Evolutionary conservation across 805 yeast genomes (phyloP), one percentile per base, ranked within the genome.

Genomic region (Candida multigemmis): DNA sequence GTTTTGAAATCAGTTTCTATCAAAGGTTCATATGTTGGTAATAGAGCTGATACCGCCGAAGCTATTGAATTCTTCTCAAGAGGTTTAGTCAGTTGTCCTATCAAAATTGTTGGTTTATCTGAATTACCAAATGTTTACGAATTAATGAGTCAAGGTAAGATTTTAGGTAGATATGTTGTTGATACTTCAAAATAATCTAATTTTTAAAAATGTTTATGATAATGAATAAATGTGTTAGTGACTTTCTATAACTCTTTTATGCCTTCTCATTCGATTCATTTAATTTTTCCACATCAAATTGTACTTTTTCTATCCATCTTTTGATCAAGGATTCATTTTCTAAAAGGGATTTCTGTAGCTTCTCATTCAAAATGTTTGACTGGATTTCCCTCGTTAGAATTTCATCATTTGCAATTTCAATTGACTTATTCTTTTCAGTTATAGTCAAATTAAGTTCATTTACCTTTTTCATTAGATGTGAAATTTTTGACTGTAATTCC

Each of bases 401-500:
- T 41, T 82, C 91, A 42, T 83, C 87, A 33, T 77, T 77, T 22
- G 77, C 48, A 17, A 65, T 54, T 33, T 73, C 81, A 12, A 75
- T 64, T 4, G 76, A 65, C 37, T 66, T 66, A 27, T 74, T 65
- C 47, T 74, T 76, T 34, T 60, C 66, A n/a, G 36, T 35, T 4
- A 61, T 34, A 24, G 56, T 62, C 21, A 44, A 32, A 6, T 36
- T 37, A 25, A 58, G 32, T 17, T 38, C 38, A 9, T 37, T 40
- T 9, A 60, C 33, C 22, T 41, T 46, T 4, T 21, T 25, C 7
- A 32, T 34, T 24, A 54, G 36, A 14, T 30, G 37, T 6, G 32
- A 35, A 11, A 44, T 35, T 11, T 31, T 29, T 20, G 32, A 42
- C 16, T 44, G 41, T 21, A 46, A 26, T 6, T 24, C 23, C n/a